Conservation (phyloP, 441 rosid genomes). For the Metrosideros polymorpha region DNA sequence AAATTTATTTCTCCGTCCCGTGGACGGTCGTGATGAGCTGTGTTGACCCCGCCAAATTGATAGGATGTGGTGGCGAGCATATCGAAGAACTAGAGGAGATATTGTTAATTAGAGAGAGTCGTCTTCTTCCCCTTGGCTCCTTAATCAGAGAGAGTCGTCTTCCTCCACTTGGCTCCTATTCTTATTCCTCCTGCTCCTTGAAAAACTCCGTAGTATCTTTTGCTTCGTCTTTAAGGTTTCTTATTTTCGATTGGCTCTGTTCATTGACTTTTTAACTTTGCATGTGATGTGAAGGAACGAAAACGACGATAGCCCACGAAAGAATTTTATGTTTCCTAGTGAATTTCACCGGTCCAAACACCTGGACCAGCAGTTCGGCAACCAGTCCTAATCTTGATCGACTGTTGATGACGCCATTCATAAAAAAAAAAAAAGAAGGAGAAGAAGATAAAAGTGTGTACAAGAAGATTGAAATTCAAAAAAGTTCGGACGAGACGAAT, state of each 20-base stretch:
- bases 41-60: background rate
- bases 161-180: background rate
- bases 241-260: background rate
- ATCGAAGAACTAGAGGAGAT: no score
- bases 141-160: background rate
- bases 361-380: constrained; percentile 74
- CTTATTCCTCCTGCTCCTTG: background rate
- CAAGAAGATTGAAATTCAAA: no score
- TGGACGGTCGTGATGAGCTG: no score
- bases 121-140: no score
- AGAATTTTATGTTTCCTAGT: background rate
- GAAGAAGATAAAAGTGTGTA: no score
- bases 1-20: background rate
- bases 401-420: background rate
- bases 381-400: constrained; percentile 79
- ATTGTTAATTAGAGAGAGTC: no score
- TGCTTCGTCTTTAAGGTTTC: no score
- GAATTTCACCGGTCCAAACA: constrained; percentile 41
- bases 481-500: background rate
- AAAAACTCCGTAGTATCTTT: background rate
- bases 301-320: background rate
- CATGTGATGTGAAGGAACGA: background rate
- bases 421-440: background rate
- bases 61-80: background rate
- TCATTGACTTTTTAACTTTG: background rate